Percentiles rank a stretch among this genome's conserved stretches.
Conservation (phyloP, 345 rosid genomes). For the Populus pruinosa region DNA sequence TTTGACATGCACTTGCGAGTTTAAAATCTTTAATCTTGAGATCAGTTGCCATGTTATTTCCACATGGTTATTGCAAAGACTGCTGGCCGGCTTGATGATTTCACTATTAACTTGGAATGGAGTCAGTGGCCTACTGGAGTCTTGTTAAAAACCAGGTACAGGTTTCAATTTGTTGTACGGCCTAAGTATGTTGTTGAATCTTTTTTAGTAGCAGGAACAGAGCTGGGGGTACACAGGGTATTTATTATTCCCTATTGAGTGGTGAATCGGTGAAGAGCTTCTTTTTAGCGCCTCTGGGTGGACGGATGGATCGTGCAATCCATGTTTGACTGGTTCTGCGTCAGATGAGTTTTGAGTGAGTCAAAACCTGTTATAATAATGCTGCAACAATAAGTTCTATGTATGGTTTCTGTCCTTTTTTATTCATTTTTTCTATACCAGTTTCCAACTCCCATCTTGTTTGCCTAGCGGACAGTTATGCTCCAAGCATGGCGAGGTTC, state of each 20-base stretch:
- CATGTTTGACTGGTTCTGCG: not conserved
- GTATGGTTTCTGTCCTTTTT: not conserved
- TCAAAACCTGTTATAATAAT: not conserved
- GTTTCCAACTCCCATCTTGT: too few species aligned
- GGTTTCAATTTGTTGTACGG: slow-evolving; percentile 17
- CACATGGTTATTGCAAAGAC: not conserved
- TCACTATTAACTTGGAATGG: slow-evolving; percentile 3
- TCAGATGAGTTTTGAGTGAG: not conserved
- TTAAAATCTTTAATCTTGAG: not conserved
- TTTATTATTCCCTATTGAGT: not conserved
- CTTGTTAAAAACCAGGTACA: not conserved
- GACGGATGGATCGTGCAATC: not conserved
- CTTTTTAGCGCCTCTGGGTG: not conserved
- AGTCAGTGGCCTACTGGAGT: slow-evolving; percentile 5
- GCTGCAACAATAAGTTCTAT: not conserved
- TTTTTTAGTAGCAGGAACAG: slow-evolving; percentile 12
- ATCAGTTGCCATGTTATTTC: not conserved
- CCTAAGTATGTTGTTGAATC: not conserved
- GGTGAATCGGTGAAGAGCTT: not conserved
- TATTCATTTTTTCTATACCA: too few species aligned
- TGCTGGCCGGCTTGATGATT: not conserved
- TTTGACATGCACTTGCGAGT: not conserved
- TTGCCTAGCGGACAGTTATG: too few species aligned
- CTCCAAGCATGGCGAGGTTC: too few species aligned
- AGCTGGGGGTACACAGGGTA: slow-evolving; percentile 9